Evolutionary conservation across 2,329 filamentous ascomycete genomes (phyloP).

Genomic region (Fusarium pilosicola): DNA sequence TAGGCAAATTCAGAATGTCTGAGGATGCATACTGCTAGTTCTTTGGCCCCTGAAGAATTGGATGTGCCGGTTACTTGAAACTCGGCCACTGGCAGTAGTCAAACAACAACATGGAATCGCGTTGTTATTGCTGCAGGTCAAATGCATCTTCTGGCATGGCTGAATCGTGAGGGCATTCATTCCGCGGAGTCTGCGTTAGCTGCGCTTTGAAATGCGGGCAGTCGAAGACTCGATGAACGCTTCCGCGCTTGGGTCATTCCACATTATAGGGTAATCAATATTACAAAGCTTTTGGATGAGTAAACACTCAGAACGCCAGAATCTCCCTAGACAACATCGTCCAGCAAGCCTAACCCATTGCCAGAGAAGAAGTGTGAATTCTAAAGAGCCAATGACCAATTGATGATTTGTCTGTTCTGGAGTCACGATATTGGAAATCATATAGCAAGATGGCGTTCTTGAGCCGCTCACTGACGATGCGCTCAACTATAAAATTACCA

Average conservation of each 20-base stretch:
- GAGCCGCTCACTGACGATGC: background rate
- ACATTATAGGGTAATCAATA: background rate
- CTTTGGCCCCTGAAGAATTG: background rate
- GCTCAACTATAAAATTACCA: background rate
- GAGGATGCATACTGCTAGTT: no score
- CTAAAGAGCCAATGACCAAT: background rate
- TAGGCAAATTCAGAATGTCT: background rate
- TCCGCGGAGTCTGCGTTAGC: background rate
- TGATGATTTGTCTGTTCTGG: background rate
- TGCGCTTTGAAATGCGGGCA: background rate
- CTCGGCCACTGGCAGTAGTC: background rate
- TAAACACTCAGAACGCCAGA: background rate
- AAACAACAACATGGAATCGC: background rate
- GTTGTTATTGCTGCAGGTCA: no score
- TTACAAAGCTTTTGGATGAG: conserved; percentile 17
- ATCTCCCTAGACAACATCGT: background rate
- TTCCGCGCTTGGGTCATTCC: background rate
- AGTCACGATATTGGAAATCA: background rate
- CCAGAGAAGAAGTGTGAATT: background rate
- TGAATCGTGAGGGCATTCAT: background rate
- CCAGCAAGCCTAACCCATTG: background rate
- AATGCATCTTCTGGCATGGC: background rate
- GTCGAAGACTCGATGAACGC: background rate
- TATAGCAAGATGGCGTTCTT: background rate
- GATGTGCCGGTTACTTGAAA: background rate